phyloP scores from a whole-genome alignment of 495 filamentous ascomycete species.

The Tuber brumale region DNA sequence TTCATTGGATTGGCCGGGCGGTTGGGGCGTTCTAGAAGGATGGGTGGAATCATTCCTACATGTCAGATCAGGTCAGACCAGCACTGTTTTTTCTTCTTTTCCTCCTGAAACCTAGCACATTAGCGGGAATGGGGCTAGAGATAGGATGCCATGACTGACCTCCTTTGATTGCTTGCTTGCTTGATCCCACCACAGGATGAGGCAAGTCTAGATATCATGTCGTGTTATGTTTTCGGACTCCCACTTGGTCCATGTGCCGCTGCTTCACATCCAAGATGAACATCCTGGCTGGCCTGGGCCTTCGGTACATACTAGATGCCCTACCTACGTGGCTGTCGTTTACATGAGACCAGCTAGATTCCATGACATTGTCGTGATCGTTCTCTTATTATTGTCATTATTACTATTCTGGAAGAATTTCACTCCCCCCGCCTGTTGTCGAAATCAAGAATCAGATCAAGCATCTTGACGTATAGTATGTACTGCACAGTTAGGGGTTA shows the following conservation, averaged over 20 bases:
- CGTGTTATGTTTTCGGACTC: not conserved
- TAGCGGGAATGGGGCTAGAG: not conserved
- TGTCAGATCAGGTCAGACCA: not conserved
- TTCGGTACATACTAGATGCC: not conserved
- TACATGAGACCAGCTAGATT: conserved; percentile 3
- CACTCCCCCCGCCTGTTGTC: not conserved
- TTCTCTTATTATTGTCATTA: not conserved
- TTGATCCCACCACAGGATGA: not conserved
- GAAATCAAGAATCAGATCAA: not conserved
- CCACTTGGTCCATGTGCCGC: conserved; percentile 1
- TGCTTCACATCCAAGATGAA: not conserved
- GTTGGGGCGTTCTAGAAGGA: not conserved
- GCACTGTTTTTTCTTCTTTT: not conserved
- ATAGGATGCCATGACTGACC: not conserved
- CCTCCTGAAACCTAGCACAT: not conserved
- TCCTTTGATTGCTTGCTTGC: not conserved
- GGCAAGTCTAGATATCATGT: not conserved
- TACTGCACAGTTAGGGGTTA: not conserved
- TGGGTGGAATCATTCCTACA: not conserved
- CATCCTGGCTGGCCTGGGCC: not conserved
- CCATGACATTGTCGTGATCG: not conserved
- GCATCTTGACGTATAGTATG: not conserved
- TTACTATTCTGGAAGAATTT: not conserved
- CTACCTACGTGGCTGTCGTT: not conserved
- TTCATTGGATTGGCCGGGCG: not conserved